Conservation (phyloP, 306 rosid genomes). For the Malus domestica region ASM211411v1 NC_041803.1:22090001-22090500, state of each 20-base stretch:
- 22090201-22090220: neutral
- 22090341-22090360: too few relatives aligned
- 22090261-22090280: neutral
- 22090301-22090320: too few relatives aligned
- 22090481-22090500: too few relatives aligned
- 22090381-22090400: too few relatives aligned
- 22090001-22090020: neutral
- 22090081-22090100: conserved; percentile 9
- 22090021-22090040: neutral
- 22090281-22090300: neutral
- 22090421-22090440: too few relatives aligned
- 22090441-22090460: too few relatives aligned
- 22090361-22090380: too few relatives aligned
- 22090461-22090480: too few relatives aligned
- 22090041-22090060: neutral
- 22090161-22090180: neutral
- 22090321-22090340: too few relatives aligned
- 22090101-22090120: neutral
- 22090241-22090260: neutral
- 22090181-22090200: neutral
- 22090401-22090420: too few relatives aligned
- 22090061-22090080: neutral
- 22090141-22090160: neutral
- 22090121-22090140: neutral
- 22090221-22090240: neutral